Base-by-base conservation (phyloP, 345 rosid genomes). In the Pistacia integerrima region DNA sequence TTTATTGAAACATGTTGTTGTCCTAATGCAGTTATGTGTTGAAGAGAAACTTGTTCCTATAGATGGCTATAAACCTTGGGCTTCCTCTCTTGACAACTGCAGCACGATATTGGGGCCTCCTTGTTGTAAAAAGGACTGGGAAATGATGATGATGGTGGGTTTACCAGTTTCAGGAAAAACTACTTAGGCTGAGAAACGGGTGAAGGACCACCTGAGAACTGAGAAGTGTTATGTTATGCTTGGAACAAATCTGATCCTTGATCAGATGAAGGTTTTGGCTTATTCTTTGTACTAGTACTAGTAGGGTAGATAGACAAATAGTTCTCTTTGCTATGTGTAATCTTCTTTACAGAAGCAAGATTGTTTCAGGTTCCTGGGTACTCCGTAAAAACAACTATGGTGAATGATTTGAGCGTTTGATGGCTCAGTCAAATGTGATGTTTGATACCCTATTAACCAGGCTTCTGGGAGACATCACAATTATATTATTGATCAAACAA, bases 131-230 rank as follows among this genome's bases (percentile, higher is more conserved):
- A 61, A 74, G 60, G 74, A 67, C 35, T 79, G 72, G 59, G 82
- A 85, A 78, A 73, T 85, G 41, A 75, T 78, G 79, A 78, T 76
- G 88, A 65, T 78, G 86, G 82, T 80, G 67, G 86, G 88, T 9
- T 78, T 85, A 62, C 82, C 82, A 41, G 82, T 82, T 75, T 80
- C 84, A 1, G 84, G 88, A 36, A 82, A 85, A 76, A 82, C 79
- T 73, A 82, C 81, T 5, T 82, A 82, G 82, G 82, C 82, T 17
- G 84, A 82, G 80, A 82, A 80, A 76, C 80, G 86, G 82, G 61
- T 80, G 60, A 80, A 69, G 61, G 77, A 76, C 57, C 73, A 85
- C 66, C 82, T 25, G 25, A 25, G 25, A 25, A 25, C 88, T 46
- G 88, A 82, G 59, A 80, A 76, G 77, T 74, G 57, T 70, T 82